phyloP scores from a whole-genome alignment of 192 early-diverging fungal genomes.

The Entophlyctis luteolus region DNA sequence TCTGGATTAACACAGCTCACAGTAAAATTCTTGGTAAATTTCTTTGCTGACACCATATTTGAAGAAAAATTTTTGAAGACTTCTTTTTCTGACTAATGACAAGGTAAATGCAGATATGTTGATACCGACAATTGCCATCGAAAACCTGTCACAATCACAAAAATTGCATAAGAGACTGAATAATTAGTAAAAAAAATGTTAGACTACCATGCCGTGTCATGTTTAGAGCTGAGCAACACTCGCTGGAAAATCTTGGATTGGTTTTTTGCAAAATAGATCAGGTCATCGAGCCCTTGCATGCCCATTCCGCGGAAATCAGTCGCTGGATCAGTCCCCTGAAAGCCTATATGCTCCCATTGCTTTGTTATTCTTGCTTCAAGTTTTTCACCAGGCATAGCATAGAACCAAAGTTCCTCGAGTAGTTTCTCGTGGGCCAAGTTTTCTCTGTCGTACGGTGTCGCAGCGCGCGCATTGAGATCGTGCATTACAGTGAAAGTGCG shows the following conservation, averaged over 20 bases:
- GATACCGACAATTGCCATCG: slow-evolving; percentile 78
- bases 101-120: slow-evolving; percentile 69
- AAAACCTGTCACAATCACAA: slow-evolving; percentile 48
- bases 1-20: slow-evolving; percentile 55
- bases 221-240: slow-evolving; percentile 58
- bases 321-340: slow-evolving; percentile 78
- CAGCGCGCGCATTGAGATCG: slow-evolving; percentile 54
- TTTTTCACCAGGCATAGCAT: slow-evolving; percentile 1
- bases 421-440: slow-evolving; percentile 59
- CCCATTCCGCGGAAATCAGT: slow-evolving; percentile 87
- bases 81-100: slow-evolving; percentile 54
- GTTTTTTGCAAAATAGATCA: slow-evolving; percentile 59
- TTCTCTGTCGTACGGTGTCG: slow-evolving; percentile 58
- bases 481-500: slow-evolving; percentile 52
- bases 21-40: slow-evolving; percentile 70
- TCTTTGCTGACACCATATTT: slow-evolving; percentile 52
- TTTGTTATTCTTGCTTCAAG: not conserved
- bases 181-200: not conserved
- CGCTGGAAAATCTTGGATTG: slow-evolving; percentile 52
- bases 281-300: slow-evolving; percentile 69
- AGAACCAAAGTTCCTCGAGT: slow-evolving; percentile 48
- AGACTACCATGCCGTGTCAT: slow-evolving; percentile 58
- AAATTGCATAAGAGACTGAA: not conserved
- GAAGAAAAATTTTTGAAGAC: slow-evolving; percentile 64
- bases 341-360: slow-evolving; percentile 59